phyloP scores from a whole-genome alignment of 805 yeast genomes.

The Candida maltosa region DNA sequence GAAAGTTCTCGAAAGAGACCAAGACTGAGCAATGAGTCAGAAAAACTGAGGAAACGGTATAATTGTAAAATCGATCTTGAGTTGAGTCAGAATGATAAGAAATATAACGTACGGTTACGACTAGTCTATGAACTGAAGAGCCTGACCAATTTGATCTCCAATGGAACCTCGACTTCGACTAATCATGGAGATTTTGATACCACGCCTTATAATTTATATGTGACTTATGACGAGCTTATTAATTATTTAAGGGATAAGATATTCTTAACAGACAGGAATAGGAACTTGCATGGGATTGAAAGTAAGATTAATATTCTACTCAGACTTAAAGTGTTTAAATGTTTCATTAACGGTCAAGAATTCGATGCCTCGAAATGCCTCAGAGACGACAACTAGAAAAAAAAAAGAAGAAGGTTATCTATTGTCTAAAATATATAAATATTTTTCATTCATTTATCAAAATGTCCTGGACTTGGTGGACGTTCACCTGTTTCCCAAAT shows the following conservation, averaged over 20 bases:
- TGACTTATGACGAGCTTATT: conserved; percentile 12
- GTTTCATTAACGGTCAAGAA: conserved; percentile 13
- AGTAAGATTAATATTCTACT: conserved; percentile 10
- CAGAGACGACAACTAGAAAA: too few relatives aligned
- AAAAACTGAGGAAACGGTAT: conserved; percentile 4
- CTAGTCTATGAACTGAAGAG: conserved; percentile 8
- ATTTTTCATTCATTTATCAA: not conserved
- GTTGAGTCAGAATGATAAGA: conserved; percentile 1
- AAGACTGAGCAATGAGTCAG: not conserved
- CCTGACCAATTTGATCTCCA: too few relatives aligned
- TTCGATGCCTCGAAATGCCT: conserved; percentile 7
- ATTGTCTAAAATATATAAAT: not conserved
- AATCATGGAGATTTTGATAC: not conserved
- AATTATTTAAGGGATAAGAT: conserved; percentile 13
- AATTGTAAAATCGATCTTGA: conserved; percentile 11
- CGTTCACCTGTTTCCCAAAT: conserved; percentile 22
- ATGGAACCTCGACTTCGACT: too few relatives aligned
- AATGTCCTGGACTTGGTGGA: conserved; percentile 26
- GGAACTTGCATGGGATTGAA: conserved; percentile 10
- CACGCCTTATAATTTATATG: conserved; percentile 5
- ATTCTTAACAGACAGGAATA: conserved; percentile 2
- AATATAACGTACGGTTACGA: conserved; percentile 7
- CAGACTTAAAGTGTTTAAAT: conserved; percentile 8
- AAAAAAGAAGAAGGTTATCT: too few relatives aligned
- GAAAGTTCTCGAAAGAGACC: too few relatives aligned